Base-by-base conservation (phyloP, 108 stramenopile genomes). In the Seminavis robusta region DNA sequence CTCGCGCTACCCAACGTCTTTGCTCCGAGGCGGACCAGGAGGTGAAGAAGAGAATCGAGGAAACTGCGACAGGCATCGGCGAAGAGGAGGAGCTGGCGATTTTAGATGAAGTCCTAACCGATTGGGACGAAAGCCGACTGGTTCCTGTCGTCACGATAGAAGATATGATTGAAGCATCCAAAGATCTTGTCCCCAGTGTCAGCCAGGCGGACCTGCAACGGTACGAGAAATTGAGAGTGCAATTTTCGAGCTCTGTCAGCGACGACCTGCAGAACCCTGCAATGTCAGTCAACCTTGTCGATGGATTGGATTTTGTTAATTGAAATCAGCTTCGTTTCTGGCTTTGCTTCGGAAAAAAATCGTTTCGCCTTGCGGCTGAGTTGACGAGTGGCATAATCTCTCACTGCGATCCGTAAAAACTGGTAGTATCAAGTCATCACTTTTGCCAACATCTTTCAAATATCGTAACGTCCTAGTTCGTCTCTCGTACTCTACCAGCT, bases 1-100 rank as follows among this genome's bases (percentile, higher is more conserved):
- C 84, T 64, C 63, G 56, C 10, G 88, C 88, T 16, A 55, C 93
- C 19, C 68, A 76, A 36, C 73, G 94, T 43, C 51, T 91, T 13
- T 91, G 93, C 47, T 72, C 69, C 9, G 47, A 74, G 53, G 85
- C 84, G 19, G 94, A 95, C 39, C 61, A 60, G 23, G 86, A 93
- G 67, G 30, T 51, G 19, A 54, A 59, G 16, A 31, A 46, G 23
- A 41, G 30, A 16, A 42, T 47, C 13, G 52, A 64, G 20, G 41
- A 46, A 47, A 51, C 37, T 30, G 30, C 32, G 7, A 30, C n/a
- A 24, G 20, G 11, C 11, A n/a, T n/a, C n/a, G n/a, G n/a, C n/a
- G 36, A 43, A n/a, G 42, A 33, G 15, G 39, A 47, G n/a, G 54
- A 51, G 8, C 33, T n/a, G 33, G 4, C 43, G 9, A 50, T 27